Evolutionary conservation across 345 rosid species (phyloP).

Genomic region (Lenwebbia sp.): DNA sequence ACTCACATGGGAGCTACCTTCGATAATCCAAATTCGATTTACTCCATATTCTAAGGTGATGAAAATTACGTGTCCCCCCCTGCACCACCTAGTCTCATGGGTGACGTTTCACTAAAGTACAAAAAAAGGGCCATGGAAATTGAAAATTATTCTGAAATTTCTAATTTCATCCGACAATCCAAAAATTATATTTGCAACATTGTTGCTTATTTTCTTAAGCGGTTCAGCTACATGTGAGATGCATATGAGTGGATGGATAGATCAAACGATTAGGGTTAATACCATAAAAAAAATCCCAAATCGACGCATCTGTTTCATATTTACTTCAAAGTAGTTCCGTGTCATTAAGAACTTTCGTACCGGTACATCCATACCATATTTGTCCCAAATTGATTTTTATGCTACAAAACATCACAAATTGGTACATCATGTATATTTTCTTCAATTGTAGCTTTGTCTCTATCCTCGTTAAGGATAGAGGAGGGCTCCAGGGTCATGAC

Average conservation of each 20-base stretch:
- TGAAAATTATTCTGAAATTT: background rate
- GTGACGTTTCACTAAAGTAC: background rate
- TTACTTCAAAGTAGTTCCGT: fast-evolving
- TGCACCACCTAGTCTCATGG: background rate
- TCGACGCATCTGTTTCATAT: background rate
- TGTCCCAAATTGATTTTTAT: fast-evolving
- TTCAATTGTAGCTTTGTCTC: no score
- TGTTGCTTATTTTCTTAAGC: background rate
- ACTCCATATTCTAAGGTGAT: background rate
- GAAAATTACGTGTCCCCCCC: no score
- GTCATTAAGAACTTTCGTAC: fast-evolving
- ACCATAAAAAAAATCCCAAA: no score
- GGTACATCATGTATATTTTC: fast-evolving
- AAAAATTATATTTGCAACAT: background rate
- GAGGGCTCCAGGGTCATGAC: no score
- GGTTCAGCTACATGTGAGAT: background rate
- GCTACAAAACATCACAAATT: background rate
- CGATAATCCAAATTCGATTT: background rate
- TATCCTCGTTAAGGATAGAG: no score
- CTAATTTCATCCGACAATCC: background rate
- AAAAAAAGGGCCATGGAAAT: fast-evolving
- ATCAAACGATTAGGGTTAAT: background rate
- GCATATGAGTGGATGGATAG: background rate
- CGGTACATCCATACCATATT: fast-evolving
- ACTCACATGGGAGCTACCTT: background rate